phyloP scores from a whole-genome alignment of 2,329 filamentous ascomycete genomes.

The Diaporthe sp. region DNA sequence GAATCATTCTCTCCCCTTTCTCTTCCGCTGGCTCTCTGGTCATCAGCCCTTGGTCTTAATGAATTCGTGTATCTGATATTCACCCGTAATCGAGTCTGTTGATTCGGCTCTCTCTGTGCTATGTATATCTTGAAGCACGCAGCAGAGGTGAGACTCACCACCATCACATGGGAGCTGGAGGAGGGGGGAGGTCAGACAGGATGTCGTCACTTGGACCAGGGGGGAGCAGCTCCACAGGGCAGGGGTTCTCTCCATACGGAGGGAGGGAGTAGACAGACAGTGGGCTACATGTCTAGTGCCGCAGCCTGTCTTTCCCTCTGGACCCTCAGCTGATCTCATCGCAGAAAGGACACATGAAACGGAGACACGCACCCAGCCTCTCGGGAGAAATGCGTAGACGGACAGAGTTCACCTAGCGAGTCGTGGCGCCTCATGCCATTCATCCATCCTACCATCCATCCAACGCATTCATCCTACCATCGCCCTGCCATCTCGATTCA shows the following conservation, averaged over 20 bases:
- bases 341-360: constrained; percentile 11
- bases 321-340: constrained; percentile 5
- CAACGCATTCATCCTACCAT: neutral
- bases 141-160: constrained; percentile 2
- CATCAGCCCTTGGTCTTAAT: neutral
- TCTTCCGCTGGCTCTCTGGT: neutral
- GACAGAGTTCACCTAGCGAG: constrained; percentile 25
- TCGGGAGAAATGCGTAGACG: constrained; percentile 1
- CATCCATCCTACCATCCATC: neutral
- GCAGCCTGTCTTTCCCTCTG: neutral
- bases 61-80: neutral
- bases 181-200: constrained; percentile 13
- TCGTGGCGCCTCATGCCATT: constrained; percentile 14
- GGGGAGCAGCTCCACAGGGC: neutral
- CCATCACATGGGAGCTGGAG: constrained; percentile 13
- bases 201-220: constrained; percentile 28
- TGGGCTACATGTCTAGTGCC: constrained; percentile 17
- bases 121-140: neutral
- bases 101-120: neutral
- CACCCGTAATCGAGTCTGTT: neutral
- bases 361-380: constrained; percentile 5
- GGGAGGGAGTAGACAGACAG: neutral
- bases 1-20: neutral
- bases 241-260: neutral
- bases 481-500: constrained; percentile 10